phyloP scores from a whole-genome alignment of 78 protist species.

The Dictyostelium capitatum region DNA sequence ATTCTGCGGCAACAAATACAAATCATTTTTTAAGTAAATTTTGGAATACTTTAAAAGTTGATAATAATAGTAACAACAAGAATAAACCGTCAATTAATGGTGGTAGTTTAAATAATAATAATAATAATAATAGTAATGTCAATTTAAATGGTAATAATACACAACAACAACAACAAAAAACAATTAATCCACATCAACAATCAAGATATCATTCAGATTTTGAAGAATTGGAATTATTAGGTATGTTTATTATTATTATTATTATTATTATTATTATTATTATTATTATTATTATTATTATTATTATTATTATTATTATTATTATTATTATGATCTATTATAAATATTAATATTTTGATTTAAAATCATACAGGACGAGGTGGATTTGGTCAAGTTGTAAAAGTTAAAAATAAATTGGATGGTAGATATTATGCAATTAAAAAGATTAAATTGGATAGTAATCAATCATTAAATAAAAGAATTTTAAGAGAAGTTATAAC shows the following conservation, averaged over 20 bases:
- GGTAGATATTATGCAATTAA: conserved; percentile 86
- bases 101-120: background rate
- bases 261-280: too few species aligned
- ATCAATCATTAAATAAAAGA: conserved; percentile 47
- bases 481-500: conserved; percentile 86
- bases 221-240: conserved; percentile 68
- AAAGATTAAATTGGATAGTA: conserved; percentile 74
- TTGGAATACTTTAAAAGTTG: conserved; percentile 5
- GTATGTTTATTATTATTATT: too few species aligned
- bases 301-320: too few species aligned
- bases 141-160: background rate
- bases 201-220: conserved; percentile 82
- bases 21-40: conserved; percentile 20
- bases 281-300: too few species aligned
- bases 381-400: conserved; percentile 79
- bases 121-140: background rate
- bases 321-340: too few species aligned
- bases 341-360: too few species aligned
- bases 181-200: conserved; percentile 37
- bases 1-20: conserved; percentile 18
- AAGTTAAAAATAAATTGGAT: conserved; percentile 73
- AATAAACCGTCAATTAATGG: background rate
- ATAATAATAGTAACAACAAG: too few species aligned
- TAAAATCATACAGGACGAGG: conserved; percentile 59
- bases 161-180: background rate